Conservation (phyloP, 192 early-diverging fungal genomes). For the Lunasporangiospora selenospora region DNA sequence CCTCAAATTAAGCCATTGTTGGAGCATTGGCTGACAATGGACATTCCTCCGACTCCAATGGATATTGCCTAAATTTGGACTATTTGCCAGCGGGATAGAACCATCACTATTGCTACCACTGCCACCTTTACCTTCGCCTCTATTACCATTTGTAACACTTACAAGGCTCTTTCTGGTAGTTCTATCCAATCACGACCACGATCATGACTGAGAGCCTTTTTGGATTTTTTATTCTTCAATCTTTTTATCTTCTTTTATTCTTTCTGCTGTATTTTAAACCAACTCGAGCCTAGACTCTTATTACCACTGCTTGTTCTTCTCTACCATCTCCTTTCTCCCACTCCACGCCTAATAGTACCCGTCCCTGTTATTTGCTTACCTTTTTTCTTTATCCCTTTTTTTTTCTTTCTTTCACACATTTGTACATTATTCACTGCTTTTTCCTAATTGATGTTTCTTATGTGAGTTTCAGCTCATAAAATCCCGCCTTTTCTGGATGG, state of each 20-base stretch:
- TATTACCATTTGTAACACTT: too few relatives aligned
- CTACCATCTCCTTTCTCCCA: neutral
- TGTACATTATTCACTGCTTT: neutral
- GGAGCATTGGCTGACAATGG: constrained; percentile 28
- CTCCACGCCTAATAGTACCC: neutral
- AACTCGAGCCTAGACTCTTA: neutral
- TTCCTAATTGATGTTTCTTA: constrained; percentile 1
- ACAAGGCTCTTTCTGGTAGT: too few relatives aligned
- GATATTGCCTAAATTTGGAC: neutral
- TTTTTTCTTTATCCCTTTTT: constrained; percentile 3
- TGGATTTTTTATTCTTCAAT: too few relatives aligned
- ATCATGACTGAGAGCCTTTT: too few relatives aligned
- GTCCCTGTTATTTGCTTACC: neutral
- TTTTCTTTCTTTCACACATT: neutral
- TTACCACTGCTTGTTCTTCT: too few relatives aligned
- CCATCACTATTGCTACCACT: neutral
- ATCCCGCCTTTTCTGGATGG: too few relatives aligned
- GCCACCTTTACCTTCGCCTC: too few relatives aligned
- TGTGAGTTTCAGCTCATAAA: too few relatives aligned
- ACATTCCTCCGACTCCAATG: constrained; percentile 21
- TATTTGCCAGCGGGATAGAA: neutral
- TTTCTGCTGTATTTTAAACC: neutral
- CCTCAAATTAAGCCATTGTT: constrained; percentile 25
- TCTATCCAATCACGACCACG: too few relatives aligned
- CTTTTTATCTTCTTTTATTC: neutral